These are phyloP conservation scores for Geotrichum fermentans DNA, from an alignment of 1,139 yeast genomes.

Conservation along the genomic window DNA sequence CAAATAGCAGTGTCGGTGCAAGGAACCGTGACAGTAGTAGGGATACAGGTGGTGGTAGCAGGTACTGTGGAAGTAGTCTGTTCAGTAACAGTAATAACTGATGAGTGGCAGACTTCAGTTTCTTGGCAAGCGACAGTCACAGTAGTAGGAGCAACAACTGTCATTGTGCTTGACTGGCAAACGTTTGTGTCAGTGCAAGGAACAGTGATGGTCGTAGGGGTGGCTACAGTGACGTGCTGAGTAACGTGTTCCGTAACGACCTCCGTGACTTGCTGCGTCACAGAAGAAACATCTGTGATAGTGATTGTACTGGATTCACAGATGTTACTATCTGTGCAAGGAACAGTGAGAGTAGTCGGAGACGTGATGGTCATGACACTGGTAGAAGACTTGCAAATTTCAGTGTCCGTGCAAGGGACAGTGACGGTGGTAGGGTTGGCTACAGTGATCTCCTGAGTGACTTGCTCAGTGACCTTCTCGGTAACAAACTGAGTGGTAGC, in stretches of 20 bases:
- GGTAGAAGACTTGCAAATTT: neutral
- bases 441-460: neutral
- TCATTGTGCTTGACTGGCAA: slow-evolving; percentile 9
- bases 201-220: slow-evolving; percentile 4
- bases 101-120: slow-evolving; percentile 1
- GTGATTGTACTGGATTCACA: slow-evolving; percentile 6
- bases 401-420: slow-evolving; percentile 5
- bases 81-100: neutral
- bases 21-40: slow-evolving; percentile 8
- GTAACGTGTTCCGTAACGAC: neutral
- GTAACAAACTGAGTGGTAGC: neutral
- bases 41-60: neutral
- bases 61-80: neutral
- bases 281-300: slow-evolving; percentile 3
- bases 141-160: slow-evolving; percentile 2
- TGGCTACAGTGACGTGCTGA: neutral
- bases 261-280: neutral
- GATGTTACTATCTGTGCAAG: slow-evolving; percentile 7
- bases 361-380: slow-evolving; percentile 5
- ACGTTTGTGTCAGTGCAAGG: slow-evolving; percentile 10
- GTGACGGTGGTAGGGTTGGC: slow-evolving; percentile 1
- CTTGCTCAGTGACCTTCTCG: neutral
- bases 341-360: slow-evolving; percentile 6
- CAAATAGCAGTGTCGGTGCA: slow-evolving; percentile 3
- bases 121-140: slow-evolving; percentile 7